A percentile compares a stretch with the other conserved stretches of the same genome.
These are phyloP conservation scores for Lyophyllum semitale DNA, from an alignment of 768 basidiomycete species.

Conservation along the genomic window DNA sequence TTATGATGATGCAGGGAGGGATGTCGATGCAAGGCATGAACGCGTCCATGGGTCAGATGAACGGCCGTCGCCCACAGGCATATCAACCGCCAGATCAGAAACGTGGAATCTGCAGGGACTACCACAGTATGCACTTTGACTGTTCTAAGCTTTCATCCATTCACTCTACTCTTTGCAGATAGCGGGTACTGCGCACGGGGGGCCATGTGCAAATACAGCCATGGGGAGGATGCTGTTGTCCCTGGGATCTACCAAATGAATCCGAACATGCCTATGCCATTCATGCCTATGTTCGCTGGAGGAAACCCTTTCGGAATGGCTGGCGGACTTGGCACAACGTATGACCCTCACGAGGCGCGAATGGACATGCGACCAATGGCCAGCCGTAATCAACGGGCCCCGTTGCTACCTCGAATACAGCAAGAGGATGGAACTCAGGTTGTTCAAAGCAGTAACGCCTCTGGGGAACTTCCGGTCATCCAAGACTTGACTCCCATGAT, in stretches of 20 bases:
- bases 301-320: constrained; percentile 56
- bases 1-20: constrained; percentile 30
- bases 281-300: constrained; percentile 69
- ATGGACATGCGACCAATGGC: constrained; percentile 73
- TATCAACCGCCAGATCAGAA: constrained; percentile 76
- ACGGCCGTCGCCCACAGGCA: constrained; percentile 52
- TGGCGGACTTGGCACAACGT: constrained; percentile 47
- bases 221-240: constrained; percentile 85
- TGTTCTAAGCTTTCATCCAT: background rate
- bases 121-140: constrained; percentile 72
- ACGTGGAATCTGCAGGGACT: constrained; percentile 85
- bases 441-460: constrained; percentile 39
- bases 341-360: constrained; percentile 77
- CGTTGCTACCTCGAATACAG: constrained; percentile 56
- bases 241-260: constrained; percentile 67
- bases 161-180: constrained; percentile 47
- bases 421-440: constrained; percentile 52
- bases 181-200: constrained; percentile 91
- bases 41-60: constrained; percentile 35
- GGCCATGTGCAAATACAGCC: constrained; percentile 87
- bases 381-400: constrained; percentile 52
- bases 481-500: constrained; percentile 75
- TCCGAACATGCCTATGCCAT: constrained; percentile 51
- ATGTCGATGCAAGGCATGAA: constrained; percentile 35
- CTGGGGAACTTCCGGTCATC: constrained; percentile 81